Conservation (phyloP, 108 stramenopile species). For the Chaetoceros tenuissimus region DNA sequence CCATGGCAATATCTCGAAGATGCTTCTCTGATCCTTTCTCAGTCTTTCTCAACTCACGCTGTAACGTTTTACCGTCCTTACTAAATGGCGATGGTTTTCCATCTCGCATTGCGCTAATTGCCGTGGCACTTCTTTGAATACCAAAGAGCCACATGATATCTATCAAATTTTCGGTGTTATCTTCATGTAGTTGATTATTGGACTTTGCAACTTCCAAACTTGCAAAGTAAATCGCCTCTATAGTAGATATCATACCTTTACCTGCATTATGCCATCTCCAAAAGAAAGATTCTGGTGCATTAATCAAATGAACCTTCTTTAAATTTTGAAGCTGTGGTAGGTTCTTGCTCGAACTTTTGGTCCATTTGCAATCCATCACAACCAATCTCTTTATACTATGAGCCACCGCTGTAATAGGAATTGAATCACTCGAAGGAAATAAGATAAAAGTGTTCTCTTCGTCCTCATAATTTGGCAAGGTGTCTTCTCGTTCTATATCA, state of each 20-base stretch:
- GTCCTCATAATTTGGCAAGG: slow-evolving; percentile 15
- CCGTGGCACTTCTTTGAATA: slow-evolving; percentile 29
- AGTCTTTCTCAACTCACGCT: background rate
- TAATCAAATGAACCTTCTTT: slow-evolving; percentile 54
- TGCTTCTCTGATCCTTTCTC: slow-evolving; percentile 4
- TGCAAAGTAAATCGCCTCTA: slow-evolving; percentile 74
- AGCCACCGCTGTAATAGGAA: slow-evolving; percentile 46
- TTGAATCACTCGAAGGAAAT: slow-evolving; percentile 49
- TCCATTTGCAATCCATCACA: slow-evolving; percentile 72
- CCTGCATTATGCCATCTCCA: slow-evolving; percentile 83
- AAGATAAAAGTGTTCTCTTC: slow-evolving; percentile 32
- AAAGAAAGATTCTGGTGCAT: slow-evolving; percentile 49
- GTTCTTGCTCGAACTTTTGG: slow-evolving; percentile 18
- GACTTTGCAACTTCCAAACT: slow-evolving; percentile 31
- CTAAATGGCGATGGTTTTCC: background rate
- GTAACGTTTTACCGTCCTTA: background rate
- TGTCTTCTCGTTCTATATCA: slow-evolving; percentile 16
- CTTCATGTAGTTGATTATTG: slow-evolving; percentile 8
- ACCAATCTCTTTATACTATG: slow-evolving; percentile 36
- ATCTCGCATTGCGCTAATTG: background rate
- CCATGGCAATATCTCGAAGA: background rate
- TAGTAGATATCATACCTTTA: slow-evolving; percentile 52
- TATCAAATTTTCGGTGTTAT: slow-evolving; percentile 23
- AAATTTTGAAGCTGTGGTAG: slow-evolving; percentile 22
- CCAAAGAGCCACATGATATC: slow-evolving; percentile 73